These are phyloP conservation scores for Pythium biforme DNA, from an alignment of 352 stramenopile species.

Conservation along the genomic window DNA sequence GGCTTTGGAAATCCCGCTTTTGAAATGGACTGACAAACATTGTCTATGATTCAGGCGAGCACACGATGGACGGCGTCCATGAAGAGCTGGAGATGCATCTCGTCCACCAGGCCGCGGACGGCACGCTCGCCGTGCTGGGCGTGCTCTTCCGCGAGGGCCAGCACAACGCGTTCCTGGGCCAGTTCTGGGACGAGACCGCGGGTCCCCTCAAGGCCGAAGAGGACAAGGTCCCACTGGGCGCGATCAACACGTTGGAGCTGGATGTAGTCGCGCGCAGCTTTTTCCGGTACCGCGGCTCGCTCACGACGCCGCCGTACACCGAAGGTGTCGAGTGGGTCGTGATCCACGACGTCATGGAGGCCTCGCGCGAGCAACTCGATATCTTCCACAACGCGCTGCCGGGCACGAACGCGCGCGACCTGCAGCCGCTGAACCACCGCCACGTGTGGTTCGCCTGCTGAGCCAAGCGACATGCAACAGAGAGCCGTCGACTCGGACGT, in stretches of 20 bases:
- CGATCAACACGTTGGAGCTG: constrained; percentile 31
- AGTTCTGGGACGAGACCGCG: constrained; percentile 60
- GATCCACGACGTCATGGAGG: constrained; percentile 46
- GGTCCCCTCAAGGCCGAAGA: constrained; percentile 20
- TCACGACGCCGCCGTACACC: constrained; percentile 72
- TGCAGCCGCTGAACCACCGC: constrained; percentile 54
- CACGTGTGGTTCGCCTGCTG: constrained; percentile 29
- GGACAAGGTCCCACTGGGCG: constrained; percentile 32
- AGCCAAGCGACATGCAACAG: no score
- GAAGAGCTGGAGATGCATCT: constrained; percentile 66
- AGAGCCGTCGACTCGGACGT: no score
- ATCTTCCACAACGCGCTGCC: constrained; percentile 47
- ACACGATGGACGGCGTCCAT: constrained; percentile 58
- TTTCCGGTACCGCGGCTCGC: constrained; percentile 62
- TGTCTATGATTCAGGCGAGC: constrained; percentile 37
- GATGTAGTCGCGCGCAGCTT: constrained; percentile 39
- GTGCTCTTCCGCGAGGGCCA: constrained; percentile 56
- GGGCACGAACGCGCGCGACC: constrained; percentile 46
- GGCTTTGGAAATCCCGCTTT: no score
- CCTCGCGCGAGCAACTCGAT: constrained; percentile 52
- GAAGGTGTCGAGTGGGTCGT: constrained; percentile 77
- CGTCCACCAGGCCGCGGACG: constrained; percentile 60
- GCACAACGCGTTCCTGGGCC: constrained; percentile 13
- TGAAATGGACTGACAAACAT: no score
- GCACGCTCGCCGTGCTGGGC: constrained; percentile 50